Conservation (phyloP, 164 flowering plant species). For the Vitis riparia region DNA sequence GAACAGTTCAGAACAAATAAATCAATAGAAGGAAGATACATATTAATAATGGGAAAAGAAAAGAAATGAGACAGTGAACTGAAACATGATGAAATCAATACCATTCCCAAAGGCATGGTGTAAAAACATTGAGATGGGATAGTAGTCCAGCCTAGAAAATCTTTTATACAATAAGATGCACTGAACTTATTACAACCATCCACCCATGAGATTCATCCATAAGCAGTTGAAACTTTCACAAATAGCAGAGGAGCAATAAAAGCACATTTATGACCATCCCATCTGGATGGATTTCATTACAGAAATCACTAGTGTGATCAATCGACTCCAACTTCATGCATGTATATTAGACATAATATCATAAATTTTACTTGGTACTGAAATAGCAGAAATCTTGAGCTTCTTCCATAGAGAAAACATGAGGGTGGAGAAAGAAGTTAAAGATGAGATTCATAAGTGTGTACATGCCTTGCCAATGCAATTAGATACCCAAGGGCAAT, state of each 20-base stretch:
- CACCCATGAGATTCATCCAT: too few relatives aligned
- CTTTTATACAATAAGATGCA: not conserved
- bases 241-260: not conserved
- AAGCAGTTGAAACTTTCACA: not conserved
- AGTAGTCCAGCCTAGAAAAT: not conserved
- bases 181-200: not conserved
- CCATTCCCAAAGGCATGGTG: not conserved
- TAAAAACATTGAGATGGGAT: not conserved
- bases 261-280: not conserved
- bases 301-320: not conserved
- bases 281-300: not conserved
- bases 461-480: constrained; percentile 88
- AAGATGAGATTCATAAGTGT: constrained; percentile 3
- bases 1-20: not conserved
- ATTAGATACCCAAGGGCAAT: constrained; percentile 98
- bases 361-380: too few relatives aligned
- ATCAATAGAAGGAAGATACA: not conserved
- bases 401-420: too few relatives aligned
- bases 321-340: not conserved
- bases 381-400: too few relatives aligned
- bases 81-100: not conserved
- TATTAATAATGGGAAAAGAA: not conserved
- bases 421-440: not conserved
- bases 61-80: not conserved
- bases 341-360: not conserved